A percentile compares a stretch with the other conserved stretches of the same genome.
These are phyloP conservation scores for Jackrogersella minutella DNA, from an alignment of 495 filamentous ascomycete genomes.

Conservation along the genomic window DNA sequence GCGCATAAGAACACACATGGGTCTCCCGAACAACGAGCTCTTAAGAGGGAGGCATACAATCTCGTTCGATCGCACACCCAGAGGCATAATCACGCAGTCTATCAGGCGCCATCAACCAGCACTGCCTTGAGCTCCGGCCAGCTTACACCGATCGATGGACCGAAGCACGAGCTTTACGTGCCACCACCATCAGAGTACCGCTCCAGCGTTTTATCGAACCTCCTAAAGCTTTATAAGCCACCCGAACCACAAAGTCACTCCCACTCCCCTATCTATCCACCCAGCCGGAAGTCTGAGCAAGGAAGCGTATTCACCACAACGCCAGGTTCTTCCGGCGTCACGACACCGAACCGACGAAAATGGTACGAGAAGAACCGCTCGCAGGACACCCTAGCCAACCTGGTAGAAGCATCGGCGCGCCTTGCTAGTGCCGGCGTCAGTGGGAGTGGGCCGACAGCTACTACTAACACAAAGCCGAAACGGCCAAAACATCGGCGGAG, in stretches of 20 bases:
- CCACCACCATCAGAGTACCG: conserved; percentile 74
- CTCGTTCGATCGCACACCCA: conserved; percentile 62
- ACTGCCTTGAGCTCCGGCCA: conserved; percentile 62
- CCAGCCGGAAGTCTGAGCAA: conserved; percentile 37
- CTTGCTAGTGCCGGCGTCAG: conserved; percentile 53
- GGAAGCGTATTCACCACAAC: conserved; percentile 44
- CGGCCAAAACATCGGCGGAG: conserved; percentile 50
- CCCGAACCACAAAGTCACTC: conserved; percentile 37
- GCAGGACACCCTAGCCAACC: conserved; percentile 57
- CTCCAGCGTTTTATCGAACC: conserved; percentile 76
- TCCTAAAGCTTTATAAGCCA: conserved; percentile 77
- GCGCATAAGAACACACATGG: conserved; percentile 26
- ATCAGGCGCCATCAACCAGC: conserved; percentile 28
- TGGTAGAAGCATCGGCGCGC: conserved; percentile 65
- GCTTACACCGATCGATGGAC: conserved; percentile 66
- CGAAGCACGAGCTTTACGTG: conserved; percentile 69
- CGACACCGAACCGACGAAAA: conserved; percentile 59
- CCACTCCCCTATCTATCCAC: conserved; percentile 38
- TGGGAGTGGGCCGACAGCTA: conserved; percentile 39
- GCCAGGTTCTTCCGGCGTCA: conserved; percentile 56
- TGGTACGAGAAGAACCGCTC: conserved; percentile 71
- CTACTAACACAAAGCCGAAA: conserved; percentile 49
- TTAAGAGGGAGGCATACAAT: conserved; percentile 54
- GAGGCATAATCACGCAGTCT: conserved; percentile 27
- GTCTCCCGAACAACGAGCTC: conserved; percentile 41